Evolutionary conservation across 1,139 yeast species (phyloP).

Genomic region (Entelexis paramagnoliae): DNA sequence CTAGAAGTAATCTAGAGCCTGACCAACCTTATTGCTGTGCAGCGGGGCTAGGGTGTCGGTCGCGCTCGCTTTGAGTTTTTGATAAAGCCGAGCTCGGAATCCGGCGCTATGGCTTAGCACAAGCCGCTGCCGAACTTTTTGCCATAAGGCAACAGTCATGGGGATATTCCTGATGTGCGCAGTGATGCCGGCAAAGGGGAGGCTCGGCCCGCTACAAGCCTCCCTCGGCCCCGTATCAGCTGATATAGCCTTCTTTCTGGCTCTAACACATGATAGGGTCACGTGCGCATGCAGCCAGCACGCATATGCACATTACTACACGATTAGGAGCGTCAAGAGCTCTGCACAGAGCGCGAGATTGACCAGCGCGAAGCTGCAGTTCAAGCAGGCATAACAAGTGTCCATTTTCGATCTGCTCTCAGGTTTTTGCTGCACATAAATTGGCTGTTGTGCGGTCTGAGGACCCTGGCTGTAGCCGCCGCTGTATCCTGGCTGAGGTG

Average conservation of each 20-base stretch:
- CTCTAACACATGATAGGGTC: too few species aligned
- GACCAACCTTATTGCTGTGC: not conserved
- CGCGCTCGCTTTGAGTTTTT: too few species aligned
- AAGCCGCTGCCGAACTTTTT: too few species aligned
- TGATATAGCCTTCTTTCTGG: not conserved
- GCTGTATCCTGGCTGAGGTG: constrained; percentile 15
- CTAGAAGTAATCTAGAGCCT: not conserved
- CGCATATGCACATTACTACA: not conserved
- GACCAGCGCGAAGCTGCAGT: not conserved
- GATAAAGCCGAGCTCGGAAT: too few species aligned
- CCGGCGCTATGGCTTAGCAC: too few species aligned
- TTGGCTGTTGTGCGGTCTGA: constrained; percentile 20
- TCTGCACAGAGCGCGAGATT: not conserved
- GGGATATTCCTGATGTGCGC: too few species aligned
- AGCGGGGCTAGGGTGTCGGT: not conserved
- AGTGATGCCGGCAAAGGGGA: not conserved
- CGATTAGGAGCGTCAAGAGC: not conserved
- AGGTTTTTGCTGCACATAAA: constrained; percentile 22
- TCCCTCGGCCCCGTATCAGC: not conserved
- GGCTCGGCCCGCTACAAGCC: not conserved
- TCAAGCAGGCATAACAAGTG: not conserved
- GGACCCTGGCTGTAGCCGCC: constrained; percentile 12
- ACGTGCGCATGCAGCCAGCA: not conserved
- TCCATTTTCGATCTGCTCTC: too few species aligned
- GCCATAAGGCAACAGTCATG: too few species aligned